Evolutionary conservation across 1,284 basidiomycete species (phyloP).

Genomic region (Somion occarium): DNA sequence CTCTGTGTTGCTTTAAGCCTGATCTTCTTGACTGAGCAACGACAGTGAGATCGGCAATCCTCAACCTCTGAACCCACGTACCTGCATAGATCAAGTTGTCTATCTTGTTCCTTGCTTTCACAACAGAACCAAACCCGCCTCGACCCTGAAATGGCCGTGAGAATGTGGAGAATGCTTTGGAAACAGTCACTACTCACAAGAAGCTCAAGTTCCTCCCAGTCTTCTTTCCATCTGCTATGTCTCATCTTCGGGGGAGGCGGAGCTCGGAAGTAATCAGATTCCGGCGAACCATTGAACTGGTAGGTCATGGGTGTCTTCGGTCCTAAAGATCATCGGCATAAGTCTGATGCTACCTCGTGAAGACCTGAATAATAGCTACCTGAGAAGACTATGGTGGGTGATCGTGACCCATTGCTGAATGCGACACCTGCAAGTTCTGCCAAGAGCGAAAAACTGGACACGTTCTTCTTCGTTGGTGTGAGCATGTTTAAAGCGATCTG

Average conservation of each 20-base stretch:
- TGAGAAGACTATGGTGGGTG: slow-evolving; percentile 31
- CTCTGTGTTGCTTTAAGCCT: slow-evolving; percentile 75
- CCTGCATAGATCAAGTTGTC: slow-evolving; percentile 72
- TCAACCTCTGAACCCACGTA: slow-evolving; percentile 24
- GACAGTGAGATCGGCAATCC: neutral
- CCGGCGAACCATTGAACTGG: slow-evolving; percentile 48
- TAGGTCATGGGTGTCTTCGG: slow-evolving; percentile 43
- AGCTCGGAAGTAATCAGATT: slow-evolving; percentile 52
- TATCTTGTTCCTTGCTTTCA: slow-evolving; percentile 87
- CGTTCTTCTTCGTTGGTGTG: slow-evolving; percentile 42
- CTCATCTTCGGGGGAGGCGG: slow-evolving; percentile 35
- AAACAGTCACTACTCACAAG: slow-evolving; percentile 51
- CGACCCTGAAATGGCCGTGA: slow-evolving; percentile 58
- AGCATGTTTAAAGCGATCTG: slow-evolving; percentile 55
- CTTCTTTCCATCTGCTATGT: slow-evolving; percentile 78
- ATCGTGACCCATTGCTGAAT: slow-evolving; percentile 18
- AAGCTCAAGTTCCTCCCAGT: slow-evolving; percentile 79
- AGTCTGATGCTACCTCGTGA: neutral
- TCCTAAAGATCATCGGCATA: slow-evolving; percentile 22
- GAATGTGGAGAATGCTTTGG: too few relatives aligned
- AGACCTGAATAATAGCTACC: slow-evolving; percentile 18
- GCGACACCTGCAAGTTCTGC: slow-evolving; percentile 28
- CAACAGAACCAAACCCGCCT: slow-evolving; percentile 91
- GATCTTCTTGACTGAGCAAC: slow-evolving; percentile 74
- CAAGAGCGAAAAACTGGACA: slow-evolving; percentile 45